phyloP scores from a whole-genome alignment of 306 rosid genomes.

The Rubus parviflorus region DNA sequence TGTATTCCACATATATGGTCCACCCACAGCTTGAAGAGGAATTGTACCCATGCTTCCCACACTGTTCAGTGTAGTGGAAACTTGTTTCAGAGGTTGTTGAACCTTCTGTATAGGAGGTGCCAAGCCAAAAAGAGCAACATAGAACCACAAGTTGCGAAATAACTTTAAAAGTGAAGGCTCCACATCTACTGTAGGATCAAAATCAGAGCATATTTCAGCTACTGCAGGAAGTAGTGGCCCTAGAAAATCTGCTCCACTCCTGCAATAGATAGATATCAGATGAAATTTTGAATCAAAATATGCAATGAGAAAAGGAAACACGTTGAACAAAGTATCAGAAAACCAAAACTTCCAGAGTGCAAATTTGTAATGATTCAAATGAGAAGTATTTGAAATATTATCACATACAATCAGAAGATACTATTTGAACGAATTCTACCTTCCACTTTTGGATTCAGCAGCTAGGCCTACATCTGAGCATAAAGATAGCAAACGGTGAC shows the following conservation, averaged over 20 bases:
- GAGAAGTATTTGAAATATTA: constrained; percentile 8
- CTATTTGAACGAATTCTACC: constrained; percentile 49
- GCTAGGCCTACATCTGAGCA: constrained; percentile 98
- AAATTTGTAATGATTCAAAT: constrained; percentile 12
- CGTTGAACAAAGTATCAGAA: constrained; percentile 15
- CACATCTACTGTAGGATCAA: constrained; percentile 77
- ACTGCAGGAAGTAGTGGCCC: constrained; percentile 98
- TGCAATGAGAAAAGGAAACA: constrained; percentile 24
- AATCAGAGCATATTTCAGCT: constrained; percentile 94
- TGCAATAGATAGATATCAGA: constrained; percentile 51
- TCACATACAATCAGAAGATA: constrained; percentile 17
- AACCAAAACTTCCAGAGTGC: constrained; percentile 23
- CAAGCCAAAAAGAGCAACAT: constrained; percentile 92
- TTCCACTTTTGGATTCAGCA: constrained; percentile 98
- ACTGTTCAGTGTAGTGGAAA: constrained; percentile 76
- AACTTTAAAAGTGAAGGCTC: constrained; percentile 95
- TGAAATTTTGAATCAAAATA: constrained; percentile 29
- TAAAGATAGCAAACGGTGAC: constrained; percentile 84
- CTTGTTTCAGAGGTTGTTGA: constrained; percentile 61
- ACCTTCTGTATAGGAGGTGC: constrained; percentile 87
- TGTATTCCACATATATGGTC: constrained; percentile 94
- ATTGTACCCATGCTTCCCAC: constrained; percentile 75
- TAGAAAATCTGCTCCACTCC: constrained; percentile 98
- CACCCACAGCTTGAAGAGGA: constrained; percentile 91
- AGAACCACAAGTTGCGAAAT: constrained; percentile 98